phyloP scores from a whole-genome alignment of 2,329 filamentous ascomycete species.

The Cladosporium sp. region DNA sequence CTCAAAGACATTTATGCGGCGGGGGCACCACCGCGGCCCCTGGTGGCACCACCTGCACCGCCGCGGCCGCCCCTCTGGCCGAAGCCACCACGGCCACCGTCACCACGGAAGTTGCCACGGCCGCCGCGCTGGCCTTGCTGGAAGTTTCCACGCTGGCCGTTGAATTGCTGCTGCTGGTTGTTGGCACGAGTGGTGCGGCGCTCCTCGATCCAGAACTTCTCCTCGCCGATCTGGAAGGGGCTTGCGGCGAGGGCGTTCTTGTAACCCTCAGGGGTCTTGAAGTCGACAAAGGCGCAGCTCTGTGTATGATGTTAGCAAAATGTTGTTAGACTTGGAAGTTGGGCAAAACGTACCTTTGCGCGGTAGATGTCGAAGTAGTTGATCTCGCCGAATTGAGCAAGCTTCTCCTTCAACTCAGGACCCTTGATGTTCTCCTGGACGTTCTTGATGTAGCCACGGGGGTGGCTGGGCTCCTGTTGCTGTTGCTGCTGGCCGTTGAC shows the following conservation, averaged over 20 bases:
- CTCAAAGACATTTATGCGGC: not conserved
- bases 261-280: slow-evolving; percentile 74
- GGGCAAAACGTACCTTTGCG: slow-evolving; percentile 62
- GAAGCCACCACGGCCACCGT: slow-evolving; percentile 59
- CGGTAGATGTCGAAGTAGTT: slow-evolving; percentile 62
- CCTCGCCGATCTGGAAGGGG: slow-evolving; percentile 77
- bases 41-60: slow-evolving; percentile 25
- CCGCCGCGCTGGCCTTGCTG: slow-evolving; percentile 45
- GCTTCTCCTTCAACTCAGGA: slow-evolving; percentile 63
- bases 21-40: slow-evolving; percentile 24
- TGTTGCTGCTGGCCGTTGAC: slow-evolving; percentile 52
- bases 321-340: not conserved
- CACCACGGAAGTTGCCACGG: slow-evolving; percentile 60
- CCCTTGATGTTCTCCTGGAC: slow-evolving; percentile 84
- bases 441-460: slow-evolving; percentile 91
- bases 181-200: slow-evolving; percentile 59
- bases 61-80: slow-evolving; percentile 38
- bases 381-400: slow-evolving; percentile 66
- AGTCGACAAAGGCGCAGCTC: slow-evolving; percentile 98
- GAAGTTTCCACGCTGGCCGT: slow-evolving; percentile 32
- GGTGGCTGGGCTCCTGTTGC: slow-evolving; percentile 63
- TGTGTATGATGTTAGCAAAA: slow-evolving; percentile 34
- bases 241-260: slow-evolving; percentile 78
- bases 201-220: slow-evolving; percentile 82
- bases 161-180: slow-evolving; percentile 28